Base-by-base conservation (phyloP, 345 rosid species). In the Rhodamnia argentea region DNA sequence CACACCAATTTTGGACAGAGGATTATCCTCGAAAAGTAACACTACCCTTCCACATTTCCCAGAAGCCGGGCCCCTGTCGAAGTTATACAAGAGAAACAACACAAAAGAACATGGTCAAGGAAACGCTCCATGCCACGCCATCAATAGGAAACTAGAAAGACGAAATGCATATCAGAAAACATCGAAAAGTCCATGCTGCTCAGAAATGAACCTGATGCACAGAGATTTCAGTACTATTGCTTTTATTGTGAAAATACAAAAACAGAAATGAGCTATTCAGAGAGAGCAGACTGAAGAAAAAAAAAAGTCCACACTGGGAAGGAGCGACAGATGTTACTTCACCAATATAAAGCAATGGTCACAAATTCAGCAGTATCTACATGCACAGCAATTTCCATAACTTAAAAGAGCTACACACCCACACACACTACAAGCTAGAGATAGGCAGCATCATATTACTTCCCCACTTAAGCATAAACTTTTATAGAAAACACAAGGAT, bases 1-100 rank as follows among this genome's bases (percentile, higher is more conserved):
- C 86, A 95, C 96, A 57, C 99, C 99, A 86, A 95, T 90, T 91
- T 96, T 95, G 57, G 99, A 93, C 83, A 88, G 83, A 89, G 94
- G 94, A 92, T 94, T 95, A 76, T 92, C 95, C 85, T 92, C 95
- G 84, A 95, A 96, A 60, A 86, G 90, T 83, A 95, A 91, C 22
- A 88, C 87, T 81, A 95, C 96, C 87, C 89, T 93, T 88, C 99
- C 99, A 82, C 94, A 93, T 85, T 82, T 85, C 82, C 97, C 98
- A 87, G 85, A 52, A 82, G 86, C 78, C 22, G 97, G 98, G 75
- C 95, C 99, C 92, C 99, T 95, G 88, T 29, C 88, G 12, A 47
- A 82, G 76, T 74, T 54, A 88, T 70, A 37, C 81, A 70, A 70
- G 24, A 70, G 37, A 70, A 70, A 37, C 60, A 42, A 85, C 53